Evolutionary conservation across 495 filamentous ascomycete genomes (phyloP).

Genomic region (Neurospora sp.): DNA sequence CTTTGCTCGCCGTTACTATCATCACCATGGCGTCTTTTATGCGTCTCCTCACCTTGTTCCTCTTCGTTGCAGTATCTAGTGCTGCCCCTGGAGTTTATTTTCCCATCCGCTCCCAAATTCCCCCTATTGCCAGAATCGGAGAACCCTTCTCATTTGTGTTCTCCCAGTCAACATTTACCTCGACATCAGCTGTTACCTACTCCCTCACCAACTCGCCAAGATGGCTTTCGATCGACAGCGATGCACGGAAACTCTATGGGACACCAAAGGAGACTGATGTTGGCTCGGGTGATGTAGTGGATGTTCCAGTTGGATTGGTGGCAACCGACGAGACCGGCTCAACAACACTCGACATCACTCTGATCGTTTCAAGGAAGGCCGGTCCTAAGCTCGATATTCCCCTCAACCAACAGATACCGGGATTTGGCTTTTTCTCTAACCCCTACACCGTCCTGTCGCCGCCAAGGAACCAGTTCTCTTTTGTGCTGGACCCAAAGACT

Average conservation of each 20-base stretch:
- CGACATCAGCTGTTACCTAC: constrained; percentile 46
- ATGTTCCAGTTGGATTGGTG: constrained; percentile 44
- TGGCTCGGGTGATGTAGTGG: constrained; percentile 35
- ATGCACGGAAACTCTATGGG: constrained; percentile 51
- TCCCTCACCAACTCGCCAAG: constrained; percentile 49
- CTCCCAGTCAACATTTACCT: constrained; percentile 56
- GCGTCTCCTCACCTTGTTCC: constrained; percentile 4
- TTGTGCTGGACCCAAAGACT: constrained; percentile 27
- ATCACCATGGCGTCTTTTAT: constrained; percentile 11
- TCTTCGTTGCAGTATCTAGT: constrained; percentile 15
- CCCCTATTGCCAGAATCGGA: constrained; percentile 58
- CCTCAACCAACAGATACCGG: constrained; percentile 25
- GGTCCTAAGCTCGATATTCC: constrained; percentile 25
- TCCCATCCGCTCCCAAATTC: constrained; percentile 68
- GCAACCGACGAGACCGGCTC: constrained; percentile 52
- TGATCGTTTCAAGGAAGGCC: constrained; percentile 48
- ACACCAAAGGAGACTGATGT: constrained; percentile 49
- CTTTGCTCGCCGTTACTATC: not conserved
- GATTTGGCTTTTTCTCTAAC: constrained; percentile 31
- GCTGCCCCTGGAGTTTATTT: constrained; percentile 47
- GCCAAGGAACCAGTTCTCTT: constrained; percentile 28
- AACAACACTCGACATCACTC: constrained; percentile 45
- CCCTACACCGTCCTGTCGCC: constrained; percentile 28
- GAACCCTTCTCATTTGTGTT: constrained; percentile 58
- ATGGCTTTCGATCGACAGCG: constrained; percentile 62